Conservation (phyloP, 2,329 filamentous ascomycete genomes). For the Corniculantispora saksenae region DNA sequence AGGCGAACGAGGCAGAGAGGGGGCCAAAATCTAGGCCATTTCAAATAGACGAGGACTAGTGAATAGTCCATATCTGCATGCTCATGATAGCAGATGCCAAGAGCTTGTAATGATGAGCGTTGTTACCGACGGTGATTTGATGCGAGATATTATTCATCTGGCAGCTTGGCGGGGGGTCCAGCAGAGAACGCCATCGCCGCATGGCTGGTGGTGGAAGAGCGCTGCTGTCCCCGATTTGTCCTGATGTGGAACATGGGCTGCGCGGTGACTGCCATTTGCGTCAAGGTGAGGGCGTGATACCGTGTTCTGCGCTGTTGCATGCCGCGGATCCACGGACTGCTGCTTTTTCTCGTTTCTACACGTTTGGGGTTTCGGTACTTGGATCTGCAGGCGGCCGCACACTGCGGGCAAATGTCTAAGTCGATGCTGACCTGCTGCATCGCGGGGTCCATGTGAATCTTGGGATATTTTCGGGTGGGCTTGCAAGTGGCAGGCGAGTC, state of each 20-base stretch:
- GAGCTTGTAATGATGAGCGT: neutral
- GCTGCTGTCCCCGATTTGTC: slow-evolving; percentile 1
- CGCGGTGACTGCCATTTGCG: neutral
- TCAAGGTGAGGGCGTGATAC: too few relatives aligned
- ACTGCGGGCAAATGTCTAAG: slow-evolving; percentile 11
- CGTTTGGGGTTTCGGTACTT: neutral
- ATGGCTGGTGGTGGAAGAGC: slow-evolving; percentile 1
- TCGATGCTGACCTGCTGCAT: slow-evolving; percentile 4
- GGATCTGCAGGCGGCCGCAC: neutral
- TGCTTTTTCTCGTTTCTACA: neutral
- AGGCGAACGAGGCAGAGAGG: neutral
- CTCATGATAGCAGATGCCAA: neutral
- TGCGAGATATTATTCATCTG: neutral
- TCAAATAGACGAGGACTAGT: neutral
- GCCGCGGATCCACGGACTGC: too few relatives aligned
- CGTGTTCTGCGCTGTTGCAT: too few relatives aligned
- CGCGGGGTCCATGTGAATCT: neutral
- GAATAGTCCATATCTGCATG: too few relatives aligned
- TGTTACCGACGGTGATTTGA: neutral
- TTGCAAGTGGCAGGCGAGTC: too few relatives aligned
- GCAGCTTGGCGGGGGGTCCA: neutral
- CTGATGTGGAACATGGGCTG: neutral
- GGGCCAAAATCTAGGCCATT: neutral
- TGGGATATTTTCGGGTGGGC: too few relatives aligned
- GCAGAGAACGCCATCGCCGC: neutral